phyloP scores from a whole-genome alignment of 345 rosid genomes.

The Nasturtium officinale region DNA sequence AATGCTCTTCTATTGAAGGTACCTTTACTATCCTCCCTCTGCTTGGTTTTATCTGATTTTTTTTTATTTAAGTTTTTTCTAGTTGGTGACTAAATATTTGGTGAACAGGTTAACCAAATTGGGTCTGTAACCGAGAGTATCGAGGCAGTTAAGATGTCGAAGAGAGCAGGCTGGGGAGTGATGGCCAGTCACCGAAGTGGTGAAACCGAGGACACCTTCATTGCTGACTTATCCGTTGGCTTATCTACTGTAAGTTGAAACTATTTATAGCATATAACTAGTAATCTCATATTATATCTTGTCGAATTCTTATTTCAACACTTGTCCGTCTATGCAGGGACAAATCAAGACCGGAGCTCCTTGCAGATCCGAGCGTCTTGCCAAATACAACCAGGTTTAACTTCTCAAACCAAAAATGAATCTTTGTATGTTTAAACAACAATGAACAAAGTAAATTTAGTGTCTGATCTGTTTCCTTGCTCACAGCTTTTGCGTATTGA shows the following conservation, averaged over 20 bases:
- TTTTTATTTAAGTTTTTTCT: no score
- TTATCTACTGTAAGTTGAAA: slow-evolving; percentile 70
- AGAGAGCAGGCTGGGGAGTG: slow-evolving; percentile 98
- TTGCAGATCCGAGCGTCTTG: slow-evolving; percentile 97
- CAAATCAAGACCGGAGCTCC: slow-evolving; percentile 99
- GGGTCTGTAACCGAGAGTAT: slow-evolving; percentile 97
- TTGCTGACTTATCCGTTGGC: slow-evolving; percentile 93
- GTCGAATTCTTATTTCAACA: neutral
- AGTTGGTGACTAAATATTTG: no score
- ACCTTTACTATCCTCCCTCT: neutral
- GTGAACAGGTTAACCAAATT: slow-evolving; percentile 88
- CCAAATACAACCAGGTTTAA: slow-evolving; percentile 88
- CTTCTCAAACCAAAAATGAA: neutral
- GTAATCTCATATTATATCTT: neutral
- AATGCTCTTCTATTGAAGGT: slow-evolving; percentile 98
- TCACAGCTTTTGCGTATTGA: slow-evolving; percentile 81
- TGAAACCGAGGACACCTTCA: slow-evolving; percentile 97
- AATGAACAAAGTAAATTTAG: neutral
- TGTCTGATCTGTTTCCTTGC: slow-evolving; percentile 4
- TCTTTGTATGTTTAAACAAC: neutral
- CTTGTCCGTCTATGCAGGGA: slow-evolving; percentile 54
- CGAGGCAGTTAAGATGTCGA: slow-evolving; percentile 97
- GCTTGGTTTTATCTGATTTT: no score
- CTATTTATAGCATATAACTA: neutral
- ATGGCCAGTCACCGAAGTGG: slow-evolving; percentile 99